A percentile compares a stretch with the other conserved stretches of the same genome.
Evolutionary conservation across 805 yeast species (phyloP).

Genomic region (Wickerhamiella occidentalis): DNA sequence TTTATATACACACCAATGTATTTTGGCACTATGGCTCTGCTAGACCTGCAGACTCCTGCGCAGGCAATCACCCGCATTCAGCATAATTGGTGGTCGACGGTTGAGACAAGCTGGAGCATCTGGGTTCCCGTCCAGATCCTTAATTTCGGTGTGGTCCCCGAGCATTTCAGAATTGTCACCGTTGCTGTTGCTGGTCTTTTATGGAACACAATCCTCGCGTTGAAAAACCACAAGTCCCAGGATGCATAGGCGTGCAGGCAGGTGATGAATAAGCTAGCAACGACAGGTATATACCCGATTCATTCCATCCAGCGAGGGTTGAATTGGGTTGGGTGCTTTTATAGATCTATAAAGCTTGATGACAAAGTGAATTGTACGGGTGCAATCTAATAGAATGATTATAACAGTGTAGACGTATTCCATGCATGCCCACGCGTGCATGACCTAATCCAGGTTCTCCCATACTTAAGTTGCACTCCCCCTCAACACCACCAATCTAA

Average conservation of each 20-base stretch:
- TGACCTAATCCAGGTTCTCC: too few species aligned
- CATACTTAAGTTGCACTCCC: too few species aligned
- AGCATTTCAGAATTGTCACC: constrained; percentile 50
- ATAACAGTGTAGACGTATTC: too few species aligned
- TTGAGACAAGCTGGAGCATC: constrained; percentile 65
- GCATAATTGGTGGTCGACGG: constrained; percentile 42
- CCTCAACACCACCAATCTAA: background rate
- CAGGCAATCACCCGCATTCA: constrained; percentile 29
- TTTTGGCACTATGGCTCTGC: constrained; percentile 49
- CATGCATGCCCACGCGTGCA: too few species aligned
- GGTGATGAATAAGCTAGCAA: background rate
- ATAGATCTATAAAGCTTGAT: too few species aligned
- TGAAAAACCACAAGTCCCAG: constrained; percentile 31
- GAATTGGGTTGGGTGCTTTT: too few species aligned
- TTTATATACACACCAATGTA: constrained; percentile 55
- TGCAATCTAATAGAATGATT: too few species aligned
- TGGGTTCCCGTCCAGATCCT: constrained; percentile 78
- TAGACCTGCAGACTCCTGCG: constrained; percentile 42
- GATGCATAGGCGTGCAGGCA: background rate
- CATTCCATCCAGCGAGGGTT: too few species aligned
- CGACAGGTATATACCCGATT: too few species aligned
- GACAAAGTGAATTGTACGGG: too few species aligned
- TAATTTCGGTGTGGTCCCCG: constrained; percentile 64
- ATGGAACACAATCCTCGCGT: constrained; percentile 75
- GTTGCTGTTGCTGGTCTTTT: constrained; percentile 63